These are phyloP conservation scores for Trypanosoma lewisi DNA, from an alignment of 208 protist species.

Conservation along the genomic window DNA sequence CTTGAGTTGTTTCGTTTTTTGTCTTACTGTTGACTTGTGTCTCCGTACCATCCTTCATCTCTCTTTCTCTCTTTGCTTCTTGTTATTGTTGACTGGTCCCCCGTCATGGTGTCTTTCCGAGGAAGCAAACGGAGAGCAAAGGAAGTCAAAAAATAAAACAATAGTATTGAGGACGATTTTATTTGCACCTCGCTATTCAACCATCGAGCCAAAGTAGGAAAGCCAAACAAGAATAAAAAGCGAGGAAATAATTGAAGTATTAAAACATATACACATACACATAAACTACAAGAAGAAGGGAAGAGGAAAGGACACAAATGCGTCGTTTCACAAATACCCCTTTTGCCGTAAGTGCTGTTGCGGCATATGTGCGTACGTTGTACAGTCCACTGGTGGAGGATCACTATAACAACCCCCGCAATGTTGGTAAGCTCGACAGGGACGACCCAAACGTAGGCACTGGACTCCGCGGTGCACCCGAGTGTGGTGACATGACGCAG, in stretches of 20 bases:
- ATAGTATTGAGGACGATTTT: neutral
- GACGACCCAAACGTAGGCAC: conserved; percentile 95
- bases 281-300: neutral
- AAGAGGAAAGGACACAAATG: conserved; percentile 5
- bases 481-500: conserved; percentile 99
- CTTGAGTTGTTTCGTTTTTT: too few species aligned
- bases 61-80: neutral
- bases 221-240: neutral
- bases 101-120: neutral
- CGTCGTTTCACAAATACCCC: conserved; percentile 13
- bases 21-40: too few species aligned
- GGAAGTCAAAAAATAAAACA: neutral
- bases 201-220: neutral
- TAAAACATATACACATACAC: neutral
- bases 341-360: neutral
- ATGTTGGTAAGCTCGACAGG: conserved; percentile 98
- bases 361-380: conserved; percentile 43
- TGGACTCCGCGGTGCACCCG: conserved; percentile 97
- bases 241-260: neutral
- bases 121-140: neutral
- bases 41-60: too few species aligned
- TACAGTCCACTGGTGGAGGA: conserved; percentile 98
- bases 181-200: neutral
- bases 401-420: conserved; percentile 98
- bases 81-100: neutral